Conservation (phyloP, 2,329 filamentous ascomycete genomes). For the Lizonia empirigonia region DNA sequence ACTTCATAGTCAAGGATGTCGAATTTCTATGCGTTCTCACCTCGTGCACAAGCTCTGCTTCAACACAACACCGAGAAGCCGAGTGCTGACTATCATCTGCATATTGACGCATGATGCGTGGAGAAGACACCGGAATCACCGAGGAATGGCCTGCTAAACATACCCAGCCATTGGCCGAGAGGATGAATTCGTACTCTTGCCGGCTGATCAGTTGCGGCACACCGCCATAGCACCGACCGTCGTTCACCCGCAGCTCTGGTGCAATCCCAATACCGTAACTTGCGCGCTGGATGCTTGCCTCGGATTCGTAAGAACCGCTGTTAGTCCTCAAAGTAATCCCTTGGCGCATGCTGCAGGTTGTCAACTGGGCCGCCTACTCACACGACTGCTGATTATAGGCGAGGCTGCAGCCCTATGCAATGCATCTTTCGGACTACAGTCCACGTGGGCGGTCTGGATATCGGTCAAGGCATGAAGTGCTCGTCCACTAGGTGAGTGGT, state of each 20-base stretch:
- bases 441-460: slow-evolving; percentile 12
- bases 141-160: not conserved
- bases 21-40: too few species aligned
- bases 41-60: not conserved
- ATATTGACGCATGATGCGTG: not conserved
- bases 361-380: slow-evolving; percentile 10
- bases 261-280: not conserved
- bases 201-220: not conserved
- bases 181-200: not conserved
- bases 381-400: not conserved
- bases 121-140: not conserved
- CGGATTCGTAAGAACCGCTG: not conserved
- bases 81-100: not conserved
- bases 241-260: slow-evolving; percentile 6
- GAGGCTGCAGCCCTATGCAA: slow-evolving; percentile 18
- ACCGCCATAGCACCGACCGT: slow-evolving; percentile 3
- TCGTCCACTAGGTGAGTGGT: too few species aligned
- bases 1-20: too few species aligned
- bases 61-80: not conserved
- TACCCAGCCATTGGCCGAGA: not conserved
- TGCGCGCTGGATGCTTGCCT: not conserved
- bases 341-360: too few species aligned
- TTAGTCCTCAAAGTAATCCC: too few species aligned
- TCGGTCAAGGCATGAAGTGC: too few species aligned
- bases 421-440: slow-evolving; percentile 2